Evolutionary conservation across 2,329 filamentous ascomycete species (phyloP).

Genomic region (Karstenula rhodostoma): DNA sequence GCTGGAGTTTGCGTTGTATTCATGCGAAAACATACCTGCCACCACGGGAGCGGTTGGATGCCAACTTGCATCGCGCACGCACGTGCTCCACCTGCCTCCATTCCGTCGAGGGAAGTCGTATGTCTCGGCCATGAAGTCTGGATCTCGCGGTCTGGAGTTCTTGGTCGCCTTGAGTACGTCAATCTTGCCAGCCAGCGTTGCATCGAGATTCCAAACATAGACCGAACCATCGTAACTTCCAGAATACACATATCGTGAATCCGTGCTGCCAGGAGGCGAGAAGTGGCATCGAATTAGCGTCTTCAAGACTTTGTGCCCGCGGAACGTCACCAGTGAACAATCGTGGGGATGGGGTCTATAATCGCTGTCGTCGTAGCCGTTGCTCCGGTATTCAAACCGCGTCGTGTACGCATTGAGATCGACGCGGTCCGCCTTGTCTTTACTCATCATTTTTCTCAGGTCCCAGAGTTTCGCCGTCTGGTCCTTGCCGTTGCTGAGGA

Average conservation of each 20-base stretch:
- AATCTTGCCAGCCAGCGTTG: conserved; percentile 78
- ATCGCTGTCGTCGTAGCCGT: conserved; percentile 69
- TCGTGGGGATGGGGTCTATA: conserved; percentile 82
- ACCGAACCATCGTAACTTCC: conserved; percentile 90
- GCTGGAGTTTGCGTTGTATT: conserved; percentile 5
- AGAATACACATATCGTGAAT: conserved; percentile 91
- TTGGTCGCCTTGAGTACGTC: conserved; percentile 78
- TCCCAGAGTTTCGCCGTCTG: conserved; percentile 99
- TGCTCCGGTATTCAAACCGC: conserved; percentile 78
- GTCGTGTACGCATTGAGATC: conserved; percentile 66
- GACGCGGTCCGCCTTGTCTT: conserved; percentile 66
- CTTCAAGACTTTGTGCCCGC: conserved; percentile 85
- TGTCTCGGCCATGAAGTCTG: conserved; percentile 62
- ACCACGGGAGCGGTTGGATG: conserved; percentile 85
- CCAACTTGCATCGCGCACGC: conserved; percentile 89
- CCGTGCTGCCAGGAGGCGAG: conserved; percentile 83
- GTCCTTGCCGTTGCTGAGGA: conserved; percentile 93
- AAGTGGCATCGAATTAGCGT: conserved; percentile 97
- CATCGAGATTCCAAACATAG: conserved; percentile 93
- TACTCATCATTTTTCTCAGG: conserved; percentile 84
- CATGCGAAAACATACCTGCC: conserved; percentile 61
- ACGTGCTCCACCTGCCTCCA: conserved; percentile 72
- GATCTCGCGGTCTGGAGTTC: conserved; percentile 64
- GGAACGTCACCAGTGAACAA: conserved; percentile 92
- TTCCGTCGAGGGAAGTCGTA: conserved; percentile 66